Evolutionary conservation across 371 early-diverging fungal species (phyloP).

Genomic region (Mucor piriformis): DNA sequence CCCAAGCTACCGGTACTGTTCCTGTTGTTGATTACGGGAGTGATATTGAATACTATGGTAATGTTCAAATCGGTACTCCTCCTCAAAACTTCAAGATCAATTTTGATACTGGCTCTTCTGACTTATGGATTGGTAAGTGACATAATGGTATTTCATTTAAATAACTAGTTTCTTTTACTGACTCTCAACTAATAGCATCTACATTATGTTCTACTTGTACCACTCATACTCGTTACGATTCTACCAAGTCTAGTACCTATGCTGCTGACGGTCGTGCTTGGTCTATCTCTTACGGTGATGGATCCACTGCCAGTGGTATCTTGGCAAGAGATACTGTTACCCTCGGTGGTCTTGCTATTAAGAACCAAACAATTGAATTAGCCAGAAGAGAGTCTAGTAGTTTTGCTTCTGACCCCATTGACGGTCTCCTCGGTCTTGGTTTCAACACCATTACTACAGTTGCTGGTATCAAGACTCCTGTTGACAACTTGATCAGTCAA

Average conservation of each 20-base stretch:
- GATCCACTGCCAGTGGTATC: slow-evolving; percentile 36
- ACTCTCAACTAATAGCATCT: slow-evolving; percentile 16
- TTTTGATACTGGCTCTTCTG: slow-evolving; percentile 76
- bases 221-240: slow-evolving; percentile 41
- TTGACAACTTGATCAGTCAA: slow-evolving; percentile 47
- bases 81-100: slow-evolving; percentile 63
- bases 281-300: slow-evolving; percentile 55
- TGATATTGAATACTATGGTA: slow-evolving; percentile 58
- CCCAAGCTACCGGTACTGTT: slow-evolving; percentile 9
- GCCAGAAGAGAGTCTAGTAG: slow-evolving; percentile 17
- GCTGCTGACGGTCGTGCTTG: slow-evolving; percentile 42
- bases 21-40: slow-evolving; percentile 23
- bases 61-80: slow-evolving; percentile 67
- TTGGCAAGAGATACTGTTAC: slow-evolving; percentile 29
- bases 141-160: background rate
- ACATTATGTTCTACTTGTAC: slow-evolving; percentile 35
- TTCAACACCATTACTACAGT: slow-evolving; percentile 47
- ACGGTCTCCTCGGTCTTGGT: slow-evolving; percentile 44
- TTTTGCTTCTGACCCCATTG: slow-evolving; percentile 20
- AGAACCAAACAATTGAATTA: slow-evolving; percentile 27
- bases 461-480: slow-evolving; percentile 31
- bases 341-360: slow-evolving; percentile 30
- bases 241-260: slow-evolving; percentile 47
- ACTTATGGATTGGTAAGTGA: slow-evolving; percentile 60
- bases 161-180: background rate